Percentiles rank a stretch among this genome's conserved stretches.
Evolutionary conservation across 148 eudicot genomes (phyloP).

Genomic region (Talinum fruticosum): DNA sequence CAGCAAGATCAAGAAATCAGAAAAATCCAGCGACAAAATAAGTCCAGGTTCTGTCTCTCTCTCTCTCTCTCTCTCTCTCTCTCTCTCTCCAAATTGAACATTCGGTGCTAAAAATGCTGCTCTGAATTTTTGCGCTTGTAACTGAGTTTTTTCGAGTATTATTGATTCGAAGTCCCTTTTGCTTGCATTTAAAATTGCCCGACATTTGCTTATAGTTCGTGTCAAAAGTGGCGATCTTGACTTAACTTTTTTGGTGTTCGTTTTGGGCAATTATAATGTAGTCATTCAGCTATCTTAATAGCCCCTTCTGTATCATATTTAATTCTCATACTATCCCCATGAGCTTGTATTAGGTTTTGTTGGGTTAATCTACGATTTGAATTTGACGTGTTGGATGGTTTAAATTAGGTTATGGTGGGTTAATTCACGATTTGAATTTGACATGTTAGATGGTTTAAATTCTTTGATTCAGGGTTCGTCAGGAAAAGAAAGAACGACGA

Average conservation of each 20-base stretch:
- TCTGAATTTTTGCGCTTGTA: too few relatives aligned
- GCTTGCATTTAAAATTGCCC: neutral
- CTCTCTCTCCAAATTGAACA: neutral
- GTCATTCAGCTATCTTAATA: neutral
- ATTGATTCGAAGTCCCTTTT: neutral
- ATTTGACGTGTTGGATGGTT: neutral
- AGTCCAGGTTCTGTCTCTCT: constrained; percentile 43
- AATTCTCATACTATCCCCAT: neutral
- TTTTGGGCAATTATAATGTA: neutral
- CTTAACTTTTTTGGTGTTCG: neutral
- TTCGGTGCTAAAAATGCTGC: neutral
- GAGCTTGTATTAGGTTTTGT: neutral
- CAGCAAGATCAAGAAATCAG: constrained; percentile 58
- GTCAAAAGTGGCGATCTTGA: neutral
- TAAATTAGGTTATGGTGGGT: neutral
- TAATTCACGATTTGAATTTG: neutral
- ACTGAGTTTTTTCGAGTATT: neutral
- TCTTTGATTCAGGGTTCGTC: constrained; percentile 47
- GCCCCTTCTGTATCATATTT: neutral
- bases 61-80: constrained; percentile 5
- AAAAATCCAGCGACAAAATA: constrained; percentile 50
- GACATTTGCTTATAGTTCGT: neutral
- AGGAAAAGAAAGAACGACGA: constrained; percentile 73
- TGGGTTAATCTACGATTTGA: neutral
- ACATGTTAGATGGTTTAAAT: neutral